Evolutionary conservation across 352 stramenopile genomes (phyloP).

Genomic region (Pythium scleroteichum): DNA sequence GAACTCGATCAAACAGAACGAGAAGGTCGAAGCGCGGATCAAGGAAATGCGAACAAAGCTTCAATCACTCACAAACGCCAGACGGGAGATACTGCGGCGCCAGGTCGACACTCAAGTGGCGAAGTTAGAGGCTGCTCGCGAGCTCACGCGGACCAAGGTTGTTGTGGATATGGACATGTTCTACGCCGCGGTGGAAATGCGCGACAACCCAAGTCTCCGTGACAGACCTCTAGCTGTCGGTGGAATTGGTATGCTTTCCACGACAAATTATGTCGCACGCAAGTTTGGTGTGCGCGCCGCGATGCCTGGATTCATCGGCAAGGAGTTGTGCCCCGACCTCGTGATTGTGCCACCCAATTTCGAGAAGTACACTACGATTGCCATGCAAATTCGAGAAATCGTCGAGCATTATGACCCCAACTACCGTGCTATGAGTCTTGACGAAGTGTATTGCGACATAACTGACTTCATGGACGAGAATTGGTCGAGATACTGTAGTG

Average conservation of each 20-base stretch:
- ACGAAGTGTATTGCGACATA: constrained; percentile 96
- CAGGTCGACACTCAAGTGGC: constrained; percentile 47
- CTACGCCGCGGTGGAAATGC: constrained; percentile 95
- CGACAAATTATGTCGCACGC: constrained; percentile 94
- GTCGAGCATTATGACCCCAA: constrained; percentile 94
- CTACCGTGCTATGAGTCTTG: constrained; percentile 89
- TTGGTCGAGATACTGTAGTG: constrained; percentile 46
- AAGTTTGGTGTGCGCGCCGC: constrained; percentile 94
- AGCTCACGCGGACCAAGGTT: constrained; percentile 75
- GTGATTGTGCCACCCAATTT: constrained; percentile 93
- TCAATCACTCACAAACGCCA: constrained; percentile 41
- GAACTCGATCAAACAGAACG: constrained; percentile 89
- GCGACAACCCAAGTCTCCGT: constrained; percentile 86
- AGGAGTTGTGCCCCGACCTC: constrained; percentile 92
- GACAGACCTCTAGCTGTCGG: constrained; percentile 93
- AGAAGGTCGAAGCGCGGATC: constrained; percentile 86
- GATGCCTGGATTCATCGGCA: constrained; percentile 97
- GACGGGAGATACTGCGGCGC: constrained; percentile 33
- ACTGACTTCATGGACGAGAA: constrained; percentile 82
- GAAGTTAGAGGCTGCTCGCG: constrained; percentile 54
- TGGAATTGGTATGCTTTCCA: constrained; percentile 93
- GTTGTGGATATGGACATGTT: constrained; percentile 98
- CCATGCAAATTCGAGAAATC: constrained; percentile 72
- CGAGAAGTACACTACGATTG: constrained; percentile 88
- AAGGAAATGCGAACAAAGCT: constrained; percentile 69